Conservation (phyloP, 139 green algal species). For the Auxenochlorella protothecoides region DNA sequence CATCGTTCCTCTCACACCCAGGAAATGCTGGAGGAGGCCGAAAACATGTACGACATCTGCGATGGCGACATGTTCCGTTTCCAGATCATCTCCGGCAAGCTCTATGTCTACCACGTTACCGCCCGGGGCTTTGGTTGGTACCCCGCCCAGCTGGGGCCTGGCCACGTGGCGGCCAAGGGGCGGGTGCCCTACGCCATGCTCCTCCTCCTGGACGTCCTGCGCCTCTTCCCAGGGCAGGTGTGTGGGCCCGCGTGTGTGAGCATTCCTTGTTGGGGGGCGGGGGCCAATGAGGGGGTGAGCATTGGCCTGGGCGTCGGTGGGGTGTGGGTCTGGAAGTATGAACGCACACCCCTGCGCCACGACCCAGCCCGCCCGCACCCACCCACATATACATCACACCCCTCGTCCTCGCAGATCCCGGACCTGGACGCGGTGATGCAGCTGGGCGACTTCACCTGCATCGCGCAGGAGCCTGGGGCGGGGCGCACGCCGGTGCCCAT, state of each 20-base stretch:
- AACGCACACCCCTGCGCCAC: neutral
- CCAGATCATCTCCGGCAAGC: conserved; percentile 29
- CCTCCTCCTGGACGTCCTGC: conserved; percentile 24
- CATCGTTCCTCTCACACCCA: neutral
- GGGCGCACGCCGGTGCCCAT: conserved; percentile 7
- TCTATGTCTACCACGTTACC: conserved; percentile 34
- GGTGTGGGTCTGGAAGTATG: too few relatives aligned
- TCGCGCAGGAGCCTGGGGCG: conserved; percentile 1
- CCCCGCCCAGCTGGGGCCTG: conserved; percentile 14
- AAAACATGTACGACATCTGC: conserved; percentile 23
- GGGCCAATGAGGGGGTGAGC: too few relatives aligned
- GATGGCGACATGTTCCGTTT: conserved; percentile 32
- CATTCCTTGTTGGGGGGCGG: too few relatives aligned
- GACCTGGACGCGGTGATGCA: conserved; percentile 30
- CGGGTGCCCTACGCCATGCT: conserved; percentile 33
- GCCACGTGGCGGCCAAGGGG: conserved; percentile 24
- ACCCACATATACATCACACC: too few relatives aligned
- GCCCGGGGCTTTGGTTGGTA: conserved; percentile 26
- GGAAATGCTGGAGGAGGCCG: conserved; percentile 9
- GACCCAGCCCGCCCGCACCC: neutral
- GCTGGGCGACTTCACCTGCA: conserved; percentile 33
- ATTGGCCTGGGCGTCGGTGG: too few relatives aligned
- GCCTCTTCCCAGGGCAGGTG: conserved; percentile 27
- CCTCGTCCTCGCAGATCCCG: conserved; percentile 17
- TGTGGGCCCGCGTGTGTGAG: too few relatives aligned